Evolutionary conservation across 2,329 filamentous ascomycete species (phyloP), one percentile per base, ranked within the genome.

Genomic region (Cordyceps fumosorosea): DNA sequence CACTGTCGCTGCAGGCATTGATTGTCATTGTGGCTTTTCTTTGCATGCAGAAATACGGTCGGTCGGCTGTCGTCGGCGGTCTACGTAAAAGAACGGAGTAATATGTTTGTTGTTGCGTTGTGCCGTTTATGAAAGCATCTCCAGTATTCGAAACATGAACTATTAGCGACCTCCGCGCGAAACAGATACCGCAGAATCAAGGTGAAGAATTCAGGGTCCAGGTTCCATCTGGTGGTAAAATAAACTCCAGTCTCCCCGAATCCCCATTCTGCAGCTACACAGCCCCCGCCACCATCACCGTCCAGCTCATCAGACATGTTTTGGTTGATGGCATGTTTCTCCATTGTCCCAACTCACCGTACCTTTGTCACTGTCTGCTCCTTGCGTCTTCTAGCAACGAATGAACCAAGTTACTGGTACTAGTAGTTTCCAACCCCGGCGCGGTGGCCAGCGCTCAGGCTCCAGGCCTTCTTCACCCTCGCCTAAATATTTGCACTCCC

Each of bases 231-330:
- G 34, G 5, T 34, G 11, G 32, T 37, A 37, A 37, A 29, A 29
- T 29, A 29, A 29, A 29, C 29, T 7, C 29, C 29, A 29, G 29
- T 14, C 12, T 37, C n/a, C n/a, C n/a, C n/a, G n/a, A n/a, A 8
- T 37, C 10, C 29, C 29, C 34, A 14, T 10, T 12, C 34, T 37
- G 34, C 34, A 37, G 12, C 34, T 37, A 40, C 56, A 58, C 45
- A 58, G 56, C 56, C 56, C 6, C 44, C 44, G 56, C 32, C 45
- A 50, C 56, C 24, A 29, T 44, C 55, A 24, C 29, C 18, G 44
- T 56, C 54, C 54, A n/a, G 42, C 44, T 57, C 56, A 57, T 57
- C 56, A 57, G 56, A 57, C 56, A 57, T 57, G 55, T 50, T 48
- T 57, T 57, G n/a, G n/a, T n/a, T n/a, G 7, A 45, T 29, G 3